phyloP scores from a whole-genome alignment of 192 early-diverging fungal genomes.

The Backusella tarrabulga region DNA sequence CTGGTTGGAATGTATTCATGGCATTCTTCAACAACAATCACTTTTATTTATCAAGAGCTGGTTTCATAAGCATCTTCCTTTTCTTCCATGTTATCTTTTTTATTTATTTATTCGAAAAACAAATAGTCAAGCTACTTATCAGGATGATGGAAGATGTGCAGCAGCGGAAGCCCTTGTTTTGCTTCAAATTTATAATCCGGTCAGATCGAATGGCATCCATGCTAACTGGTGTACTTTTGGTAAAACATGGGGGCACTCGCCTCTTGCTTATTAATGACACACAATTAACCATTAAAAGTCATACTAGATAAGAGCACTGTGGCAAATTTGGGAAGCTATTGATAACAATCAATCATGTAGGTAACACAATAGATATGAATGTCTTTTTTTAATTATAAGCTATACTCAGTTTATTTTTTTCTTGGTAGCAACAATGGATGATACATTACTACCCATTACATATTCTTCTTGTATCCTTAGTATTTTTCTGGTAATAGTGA shows the following conservation, averaged over 20 bases:
- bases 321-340: slow-evolving; percentile 10
- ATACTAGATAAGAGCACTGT: slow-evolving; percentile 1
- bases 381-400: background rate
- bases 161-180: background rate
- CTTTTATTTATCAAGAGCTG: background rate
- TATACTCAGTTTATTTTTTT: background rate
- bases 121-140: background rate
- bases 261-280: background rate
- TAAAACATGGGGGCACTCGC: background rate
- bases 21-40: background rate
- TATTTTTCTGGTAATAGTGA: background rate
- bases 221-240: background rate
- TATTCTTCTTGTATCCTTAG: slow-evolving; percentile 11
- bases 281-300: background rate
- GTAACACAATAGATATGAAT: background rate
- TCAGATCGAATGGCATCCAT: background rate
- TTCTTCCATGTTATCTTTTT: background rate
- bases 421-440: slow-evolving; percentile 2
- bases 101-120: background rate
- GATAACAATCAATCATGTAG: background rate
- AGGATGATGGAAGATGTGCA: background rate
- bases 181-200: background rate
- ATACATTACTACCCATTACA: background rate
- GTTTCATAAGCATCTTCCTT: background rate
- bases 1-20: background rate